Evolutionary conservation across 805 yeast species (phyloP).

Genomic region (Cyberlindnera veronae): DNA sequence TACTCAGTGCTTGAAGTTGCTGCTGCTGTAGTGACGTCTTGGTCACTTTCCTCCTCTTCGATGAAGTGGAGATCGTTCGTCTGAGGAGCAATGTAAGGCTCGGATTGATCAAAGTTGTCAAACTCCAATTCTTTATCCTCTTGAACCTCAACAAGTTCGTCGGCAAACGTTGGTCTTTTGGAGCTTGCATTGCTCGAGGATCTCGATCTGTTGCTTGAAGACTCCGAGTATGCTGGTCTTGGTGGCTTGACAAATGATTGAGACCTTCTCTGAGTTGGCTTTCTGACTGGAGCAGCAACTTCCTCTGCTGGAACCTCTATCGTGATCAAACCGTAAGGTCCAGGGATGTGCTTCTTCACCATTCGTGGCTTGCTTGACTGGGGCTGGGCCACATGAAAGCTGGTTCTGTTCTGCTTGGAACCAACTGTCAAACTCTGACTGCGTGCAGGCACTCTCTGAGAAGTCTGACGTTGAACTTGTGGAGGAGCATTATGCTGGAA

Average conservation of each 20-base stretch:
- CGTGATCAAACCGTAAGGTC: conserved; percentile 65
- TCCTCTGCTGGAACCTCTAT: conserved; percentile 60
- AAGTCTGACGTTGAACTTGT: too few species aligned
- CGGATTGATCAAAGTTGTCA: background rate
- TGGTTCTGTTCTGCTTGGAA: conserved; percentile 1
- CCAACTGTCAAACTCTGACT: conserved; percentile 17
- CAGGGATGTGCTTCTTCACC: conserved; percentile 67
- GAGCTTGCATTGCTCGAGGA: conserved; percentile 14
- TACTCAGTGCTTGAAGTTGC: conserved; percentile 5
- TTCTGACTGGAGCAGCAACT: conserved; percentile 16
- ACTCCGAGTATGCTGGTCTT: conserved; percentile 9
- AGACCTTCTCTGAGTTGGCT: conserved; percentile 9
- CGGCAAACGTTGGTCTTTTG: conserved; percentile 18
- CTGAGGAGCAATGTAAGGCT: background rate
- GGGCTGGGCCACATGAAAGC: background rate
- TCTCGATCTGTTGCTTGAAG: conserved; percentile 8
- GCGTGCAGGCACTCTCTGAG: conserved; percentile 10
- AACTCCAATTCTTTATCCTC: conserved; percentile 19
- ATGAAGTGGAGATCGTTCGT: conserved; percentile 16
- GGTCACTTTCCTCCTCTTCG: conserved; percentile 14
- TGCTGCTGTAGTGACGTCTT: background rate
- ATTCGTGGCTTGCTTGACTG: conserved; percentile 20
- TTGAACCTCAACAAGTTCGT: conserved; percentile 21
- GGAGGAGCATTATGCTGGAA: too few species aligned
- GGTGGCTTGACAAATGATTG: conserved; percentile 15